Evolutionary conservation across 2,329 filamentous ascomycete species (phyloP).

Genomic region (Lecanicillium sp.): DNA sequence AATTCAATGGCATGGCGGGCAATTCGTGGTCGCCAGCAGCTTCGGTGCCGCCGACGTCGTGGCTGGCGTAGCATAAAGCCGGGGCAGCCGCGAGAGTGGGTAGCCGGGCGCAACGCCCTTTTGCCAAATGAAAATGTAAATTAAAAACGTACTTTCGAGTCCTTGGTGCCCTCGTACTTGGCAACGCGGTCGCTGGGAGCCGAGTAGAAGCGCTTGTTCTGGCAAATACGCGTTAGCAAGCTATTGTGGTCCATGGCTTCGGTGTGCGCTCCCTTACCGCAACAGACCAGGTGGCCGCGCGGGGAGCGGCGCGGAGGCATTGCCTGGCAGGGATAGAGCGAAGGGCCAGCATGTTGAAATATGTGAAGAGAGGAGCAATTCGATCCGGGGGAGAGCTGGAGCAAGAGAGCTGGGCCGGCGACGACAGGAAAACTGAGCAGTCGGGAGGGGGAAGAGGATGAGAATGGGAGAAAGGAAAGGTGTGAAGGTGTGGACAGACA

Average conservation of each 20-base stretch:
- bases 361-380: constrained; percentile 14
- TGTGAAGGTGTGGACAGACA: constrained; percentile 13
- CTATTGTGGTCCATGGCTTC: constrained; percentile 7
- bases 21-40: too few species aligned
- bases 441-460: too few species aligned
- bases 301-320: constrained; percentile 63
- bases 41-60: too few species aligned
- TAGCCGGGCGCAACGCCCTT: too few species aligned
- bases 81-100: too few species aligned
- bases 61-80: too few species aligned
- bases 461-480: constrained; percentile 10
- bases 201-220: constrained; percentile 58
- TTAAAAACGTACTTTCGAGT: constrained; percentile 63
- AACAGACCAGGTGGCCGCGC: constrained; percentile 36
- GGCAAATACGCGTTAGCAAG: constrained; percentile 6
- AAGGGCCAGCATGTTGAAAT: constrained; percentile 69
- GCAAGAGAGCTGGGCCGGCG: constrained; percentile 10
- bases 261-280: constrained; percentile 18
- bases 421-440: too few species aligned
- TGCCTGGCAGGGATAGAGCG: constrained; percentile 72
- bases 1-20: constrained; percentile 1
- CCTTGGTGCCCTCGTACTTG: constrained; percentile 89
- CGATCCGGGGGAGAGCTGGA: constrained; percentile 12
- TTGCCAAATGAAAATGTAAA: background rate
- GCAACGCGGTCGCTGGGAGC: constrained; percentile 66